A percentile compares a stretch with the other conserved stretches of the same genome.
These are phyloP conservation scores for Picea sitchensis DNA, from an alignment of 75 land plant species.

Conservation along the genomic window DNA sequence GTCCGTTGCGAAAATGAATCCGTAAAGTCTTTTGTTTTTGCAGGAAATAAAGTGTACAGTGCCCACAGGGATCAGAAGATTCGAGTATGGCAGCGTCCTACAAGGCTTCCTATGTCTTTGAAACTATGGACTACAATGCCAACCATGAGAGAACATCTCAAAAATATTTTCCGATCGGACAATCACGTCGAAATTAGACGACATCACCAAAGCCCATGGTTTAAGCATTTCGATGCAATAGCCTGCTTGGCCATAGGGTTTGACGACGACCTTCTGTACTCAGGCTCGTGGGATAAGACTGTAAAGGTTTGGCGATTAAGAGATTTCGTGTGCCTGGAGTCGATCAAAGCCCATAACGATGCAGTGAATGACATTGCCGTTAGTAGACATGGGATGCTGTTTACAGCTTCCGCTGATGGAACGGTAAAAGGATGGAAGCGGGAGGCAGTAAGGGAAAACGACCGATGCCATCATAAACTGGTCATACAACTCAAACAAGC, in stretches of 20 bases:
- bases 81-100: slow-evolving; percentile 57
- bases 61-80: slow-evolving; percentile 82
- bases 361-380: slow-evolving; percentile 39
- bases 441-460: not conserved
- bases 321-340: slow-evolving; percentile 42
- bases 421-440: slow-evolving; percentile 49
- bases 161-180: slow-evolving; percentile 23
- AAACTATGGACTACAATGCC: slow-evolving; percentile 56
- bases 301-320: slow-evolving; percentile 49
- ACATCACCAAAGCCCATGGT: slow-evolving; percentile 8
- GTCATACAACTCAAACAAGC: slow-evolving; percentile 20
- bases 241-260: slow-evolving; percentile 11
- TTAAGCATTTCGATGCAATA: slow-evolving; percentile 30
- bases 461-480: slow-evolving; percentile 19
- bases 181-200: slow-evolving; percentile 7
- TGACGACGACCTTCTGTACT: slow-evolving; percentile 30
- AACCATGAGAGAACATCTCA: slow-evolving; percentile 26
- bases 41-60: slow-evolving; percentile 47
- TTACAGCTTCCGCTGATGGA: slow-evolving; percentile 55
- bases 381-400: slow-evolving; percentile 22
- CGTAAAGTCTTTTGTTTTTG: slow-evolving; percentile 57
- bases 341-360: slow-evolving; percentile 41
- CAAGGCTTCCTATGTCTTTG: slow-evolving; percentile 38
- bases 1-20: slow-evolving; percentile 59
- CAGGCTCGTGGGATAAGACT: slow-evolving; percentile 61